phyloP scores from a whole-genome alignment of 768 basidiomycete species.

The Goffeauzyma gilvescens region DNA sequence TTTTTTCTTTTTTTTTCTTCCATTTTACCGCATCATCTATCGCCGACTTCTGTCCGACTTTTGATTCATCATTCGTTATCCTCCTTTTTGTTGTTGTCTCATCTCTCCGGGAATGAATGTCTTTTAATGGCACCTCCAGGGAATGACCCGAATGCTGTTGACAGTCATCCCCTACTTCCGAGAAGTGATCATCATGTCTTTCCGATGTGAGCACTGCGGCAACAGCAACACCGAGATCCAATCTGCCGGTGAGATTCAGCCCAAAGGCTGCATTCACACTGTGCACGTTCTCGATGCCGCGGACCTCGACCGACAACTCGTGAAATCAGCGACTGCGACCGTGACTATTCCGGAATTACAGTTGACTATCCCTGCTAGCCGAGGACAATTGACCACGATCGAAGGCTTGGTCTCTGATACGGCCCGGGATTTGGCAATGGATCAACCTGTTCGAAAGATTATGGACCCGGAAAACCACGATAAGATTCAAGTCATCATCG shows the following conservation, averaged over 20 bases:
- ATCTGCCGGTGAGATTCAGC: constrained; percentile 64
- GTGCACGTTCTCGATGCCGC: constrained; percentile 50
- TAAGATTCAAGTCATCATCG: constrained; percentile 60
- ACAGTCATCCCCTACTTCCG: constrained; percentile 89
- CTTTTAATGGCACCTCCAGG: no score
- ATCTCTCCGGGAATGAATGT: no score
- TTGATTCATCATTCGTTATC: no score
- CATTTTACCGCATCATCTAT: no score
- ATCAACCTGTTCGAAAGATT: constrained; percentile 59
- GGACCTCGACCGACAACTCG: constrained; percentile 82
- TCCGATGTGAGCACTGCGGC: constrained; percentile 86
- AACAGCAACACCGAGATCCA: constrained; percentile 81
- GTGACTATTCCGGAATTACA: constrained; percentile 71
- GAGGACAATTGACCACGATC: constrained; percentile 88
- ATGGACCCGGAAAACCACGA: constrained; percentile 52
- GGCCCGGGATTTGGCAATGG: constrained; percentile 53
- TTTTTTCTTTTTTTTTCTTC: no score
- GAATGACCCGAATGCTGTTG: constrained; percentile 65
- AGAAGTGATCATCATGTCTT: constrained; percentile 90
- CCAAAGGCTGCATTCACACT: constrained; percentile 66
- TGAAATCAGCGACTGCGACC: constrained; percentile 67
- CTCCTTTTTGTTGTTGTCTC: no score
- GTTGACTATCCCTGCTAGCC: constrained; percentile 65
- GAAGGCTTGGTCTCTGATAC: constrained; percentile 79
- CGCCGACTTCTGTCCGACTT: no score